Conservation (phyloP, 441 rosid species). For the Codiaeum variegatum region DNA sequence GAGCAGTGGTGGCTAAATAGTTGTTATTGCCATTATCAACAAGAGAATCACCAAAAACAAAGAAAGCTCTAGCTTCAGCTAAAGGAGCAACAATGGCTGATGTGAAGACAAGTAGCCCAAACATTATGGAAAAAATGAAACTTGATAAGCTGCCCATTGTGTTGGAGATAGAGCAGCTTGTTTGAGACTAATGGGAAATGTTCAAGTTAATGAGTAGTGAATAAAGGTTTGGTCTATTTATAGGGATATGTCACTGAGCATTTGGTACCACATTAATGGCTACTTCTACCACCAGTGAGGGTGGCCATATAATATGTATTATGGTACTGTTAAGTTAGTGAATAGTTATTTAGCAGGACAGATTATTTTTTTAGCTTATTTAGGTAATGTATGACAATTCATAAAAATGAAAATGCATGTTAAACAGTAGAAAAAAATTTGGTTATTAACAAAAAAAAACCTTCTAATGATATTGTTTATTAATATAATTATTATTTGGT, state of each 20-base stretch:
- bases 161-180: not conserved
- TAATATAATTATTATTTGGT: too few relatives aligned
- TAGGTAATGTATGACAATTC: not conserved
- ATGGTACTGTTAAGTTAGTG: not conserved
- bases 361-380: not conserved
- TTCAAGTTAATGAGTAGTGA: not conserved
- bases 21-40: constrained; percentile 94
- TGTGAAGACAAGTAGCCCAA: constrained; percentile 24
- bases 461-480: too few relatives aligned
- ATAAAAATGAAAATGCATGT: not conserved
- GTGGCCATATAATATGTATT: not conserved
- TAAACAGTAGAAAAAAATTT: not conserved
- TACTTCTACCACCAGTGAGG: constrained; percentile 16
- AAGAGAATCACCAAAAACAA: constrained; percentile 89
- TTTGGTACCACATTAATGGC: constrained; percentile 26
- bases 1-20: constrained; percentile 78
- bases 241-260: not conserved
- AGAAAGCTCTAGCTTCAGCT: constrained; percentile 80
- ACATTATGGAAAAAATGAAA: constrained; percentile 7
- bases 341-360: not conserved
- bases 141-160: constrained; percentile 20
- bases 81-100: constrained; percentile 27
- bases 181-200: not conserved
- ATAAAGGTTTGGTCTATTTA: constrained; percentile 11
- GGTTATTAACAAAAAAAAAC: not conserved